These are phyloP conservation scores for Ophiorrhiza pumila DNA, from an alignment of 257 asterid species.

Conservation along the genomic window DNA sequence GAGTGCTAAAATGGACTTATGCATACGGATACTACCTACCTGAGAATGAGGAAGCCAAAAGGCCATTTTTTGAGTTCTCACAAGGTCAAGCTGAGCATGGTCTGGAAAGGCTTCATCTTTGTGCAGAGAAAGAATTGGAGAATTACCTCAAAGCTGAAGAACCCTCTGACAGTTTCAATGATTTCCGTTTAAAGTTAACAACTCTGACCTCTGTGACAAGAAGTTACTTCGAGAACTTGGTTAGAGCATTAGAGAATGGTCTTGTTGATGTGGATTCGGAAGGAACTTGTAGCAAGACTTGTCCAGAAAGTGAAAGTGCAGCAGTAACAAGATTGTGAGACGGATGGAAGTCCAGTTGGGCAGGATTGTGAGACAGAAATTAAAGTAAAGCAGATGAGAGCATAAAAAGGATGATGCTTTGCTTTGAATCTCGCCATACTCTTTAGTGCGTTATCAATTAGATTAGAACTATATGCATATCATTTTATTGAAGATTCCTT, in stretches of 20 bases:
- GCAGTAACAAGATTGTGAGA: constrained; percentile 42
- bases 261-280: constrained; percentile 79
- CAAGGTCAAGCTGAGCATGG: constrained; percentile 99
- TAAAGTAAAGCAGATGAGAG: not conserved
- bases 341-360: constrained; percentile 9
- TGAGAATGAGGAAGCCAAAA: constrained; percentile 59
- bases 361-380: constrained; percentile 9
- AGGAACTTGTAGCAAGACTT: constrained; percentile 36
- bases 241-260: constrained; percentile 83
- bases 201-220: constrained; percentile 85
- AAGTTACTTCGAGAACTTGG: constrained; percentile 86
- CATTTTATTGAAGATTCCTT: too few relatives aligned
- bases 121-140: constrained; percentile 92
- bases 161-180: constrained; percentile 59
- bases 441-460: too few relatives aligned
- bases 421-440: too few relatives aligned
- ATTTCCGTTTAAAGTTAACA: constrained; percentile 84
- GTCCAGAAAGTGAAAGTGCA: constrained; percentile 34
- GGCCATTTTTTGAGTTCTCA: constrained; percentile 83
- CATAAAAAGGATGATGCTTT: too few relatives aligned
- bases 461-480: too few relatives aligned
- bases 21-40: constrained; percentile 87
- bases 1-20: constrained; percentile 96
- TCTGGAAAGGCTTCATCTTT: constrained; percentile 93
- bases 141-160: constrained; percentile 51